Evolutionary conservation across 179 eudicot species (phyloP), one percentile per base, ranked within the genome.

Genomic region (Beta corolliflora): DNA sequence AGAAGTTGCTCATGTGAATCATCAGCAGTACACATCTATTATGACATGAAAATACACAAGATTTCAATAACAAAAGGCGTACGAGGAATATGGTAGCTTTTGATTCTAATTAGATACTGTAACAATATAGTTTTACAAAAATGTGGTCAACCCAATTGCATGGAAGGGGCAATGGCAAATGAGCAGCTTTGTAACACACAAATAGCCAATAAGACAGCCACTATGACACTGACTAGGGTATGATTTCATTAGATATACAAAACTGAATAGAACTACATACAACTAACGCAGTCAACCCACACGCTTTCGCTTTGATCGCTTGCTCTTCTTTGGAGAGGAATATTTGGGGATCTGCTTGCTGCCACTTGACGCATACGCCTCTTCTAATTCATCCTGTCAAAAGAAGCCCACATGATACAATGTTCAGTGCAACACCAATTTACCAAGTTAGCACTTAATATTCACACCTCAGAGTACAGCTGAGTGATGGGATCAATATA

Each of bases 231-330:
- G 82, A 88, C 88, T 85, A 84, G 65, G 68, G 81, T 81, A 72
- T 77, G 84, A 64, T 64, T 79, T 85, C 85, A 73, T 61, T 25
- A 81, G 70, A 86, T 82, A 85, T 89, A 89, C 89, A 88, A 52
- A 73, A 80, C 73, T 79, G 81, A 82, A 82, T 80, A 68, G 59
- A 75, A 70, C 88, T 89, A 91, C 87, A 90, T 52, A 71, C 77
- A 86, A 85, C 79, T 79, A 77, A 19, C 60, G 85, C 74, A 78
- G 36, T 82, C 90, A 95, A 84, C 89, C 97, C 64, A 92, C 88
- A 72, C 93, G 92, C 91, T 95, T 95, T 83, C 93, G 85, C 84
- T 95, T 93, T 46, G 98, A 94, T 82, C 99, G 86, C 91, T 93
- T 95, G 90, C 98, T 93, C 87, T 87, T 91, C 87, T 85, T 90